phyloP scores from a whole-genome alignment of 1,139 yeast species.

The Hyphopichia fennica region DNA sequence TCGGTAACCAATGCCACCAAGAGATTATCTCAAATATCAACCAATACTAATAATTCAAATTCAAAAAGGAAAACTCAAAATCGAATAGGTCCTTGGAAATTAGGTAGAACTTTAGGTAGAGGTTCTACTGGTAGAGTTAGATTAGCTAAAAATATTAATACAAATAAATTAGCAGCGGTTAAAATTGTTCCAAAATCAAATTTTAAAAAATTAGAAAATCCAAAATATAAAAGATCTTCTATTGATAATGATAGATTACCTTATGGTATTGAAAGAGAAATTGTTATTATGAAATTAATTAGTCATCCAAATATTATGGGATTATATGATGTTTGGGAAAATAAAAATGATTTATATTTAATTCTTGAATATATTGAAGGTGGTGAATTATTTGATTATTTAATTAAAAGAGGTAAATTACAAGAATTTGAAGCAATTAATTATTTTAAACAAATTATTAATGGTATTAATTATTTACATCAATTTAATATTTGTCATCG shows the following conservation, averaged over 20 bases:
- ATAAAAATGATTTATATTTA: conserved; percentile 85
- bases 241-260: conserved; percentile 65
- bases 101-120: conserved; percentile 90
- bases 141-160: conserved; percentile 79
- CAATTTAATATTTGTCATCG: conserved; percentile 93
- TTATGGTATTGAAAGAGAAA: conserved; percentile 95
- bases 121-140: conserved; percentile 96
- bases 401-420: conserved; percentile 83
- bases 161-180: conserved; percentile 93
- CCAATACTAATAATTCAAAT: conserved; percentile 47
- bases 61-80: conserved; percentile 61
- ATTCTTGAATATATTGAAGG: conserved; percentile 96
- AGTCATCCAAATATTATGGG: conserved; percentile 94
- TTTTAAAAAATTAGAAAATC: conserved; percentile 55
- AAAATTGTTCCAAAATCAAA: conserved; percentile 89
- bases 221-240: conserved; percentile 41
- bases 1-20: conserved; percentile 65
- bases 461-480: conserved; percentile 92
- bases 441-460: conserved; percentile 88
- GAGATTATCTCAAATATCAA: conserved; percentile 63
- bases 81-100: conserved; percentile 94
- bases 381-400: conserved; percentile 91
- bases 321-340: conserved; percentile 98
- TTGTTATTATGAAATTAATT: conserved; percentile 85
- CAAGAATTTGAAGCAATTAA: conserved; percentile 88